Base-by-base conservation (phyloP, 1,284 basidiomycete genomes). In the Moesziomyces parantarcticus region DNA sequence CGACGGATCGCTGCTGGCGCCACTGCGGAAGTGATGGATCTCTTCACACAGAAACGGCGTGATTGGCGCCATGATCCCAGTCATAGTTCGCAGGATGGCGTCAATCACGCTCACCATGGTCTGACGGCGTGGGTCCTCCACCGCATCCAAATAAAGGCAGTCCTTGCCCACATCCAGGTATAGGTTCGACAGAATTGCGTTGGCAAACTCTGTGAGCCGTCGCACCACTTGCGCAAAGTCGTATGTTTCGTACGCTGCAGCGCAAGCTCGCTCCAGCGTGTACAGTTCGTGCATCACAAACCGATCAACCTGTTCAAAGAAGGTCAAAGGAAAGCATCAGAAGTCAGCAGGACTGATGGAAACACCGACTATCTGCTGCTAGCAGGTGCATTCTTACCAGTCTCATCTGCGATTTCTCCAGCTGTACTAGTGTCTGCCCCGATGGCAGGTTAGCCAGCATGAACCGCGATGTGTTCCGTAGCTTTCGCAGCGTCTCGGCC, bases 141-240 rank as follows among this genome's bases (percentile, higher is more conserved):
- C 64, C 4, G 85, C 83, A 76, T 93, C 88, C 32, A 92, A 91
- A 82, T 99, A 99, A 5, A 99, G 86, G 40, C 88, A 88, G 84
- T 98, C 96, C 84, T 98, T 98, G 54, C 89, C 91, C 47, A 93
- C 89, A 79, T 96, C 94, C 70, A 98, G 92, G 85, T 98, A 99
- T 21, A 88, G 82, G 7, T 85, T 80, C 0, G 87, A 88, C 0
- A 97, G 86, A 0, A 85, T 84, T 16, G 66, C 84, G n/a, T 84
- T 85, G 11, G 85, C 82, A 54, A 87, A 88, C 6, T 83, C 81
- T 10, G 82, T 83, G 10, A 87, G 59, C 0, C 84, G 72, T 51
- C 86, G 83, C 6, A 86, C 70, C 22, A 87, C 87, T 88, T 89
- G 90, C 36, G 92, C 90, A 84, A 97, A 98, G 77, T 93, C 90